Evolutionary conservation across 2,329 filamentous ascomycete genomes (phyloP), one percentile per base, ranked within the genome.

Genomic region (Lasiodiplodia sp.): DNA sequence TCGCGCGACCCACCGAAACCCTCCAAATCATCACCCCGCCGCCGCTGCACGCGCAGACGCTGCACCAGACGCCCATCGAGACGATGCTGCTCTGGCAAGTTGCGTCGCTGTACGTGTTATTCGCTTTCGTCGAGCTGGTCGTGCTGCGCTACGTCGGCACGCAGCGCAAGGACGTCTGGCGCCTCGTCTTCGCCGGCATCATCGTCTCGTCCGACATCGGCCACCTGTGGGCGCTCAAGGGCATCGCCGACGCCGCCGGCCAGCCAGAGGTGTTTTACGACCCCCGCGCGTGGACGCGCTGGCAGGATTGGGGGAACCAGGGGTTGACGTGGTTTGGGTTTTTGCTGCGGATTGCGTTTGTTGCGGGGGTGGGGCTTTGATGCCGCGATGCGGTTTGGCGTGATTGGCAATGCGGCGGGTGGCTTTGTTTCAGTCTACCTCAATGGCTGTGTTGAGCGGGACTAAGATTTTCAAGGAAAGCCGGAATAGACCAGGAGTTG

Each of bases 261-360:
- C 11, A 63, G 74, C 58, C 58, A 73, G 38, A 25, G 12, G 53
- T 18, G 4, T 67, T 25, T 25, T 67, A 40, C 34, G 60, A 56
- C 51, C 66, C 69, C 0, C 57, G 58, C 34, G 70, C 67, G 8
- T 76, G 74, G 72, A 72, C 52, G 38, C 25, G 71, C 64, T 69
- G 56, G 47, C 71, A 75, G 71, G 73, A 74, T 69, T 74, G 72
- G 79, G 70, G 78, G 72, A 71, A 81, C 78, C 16, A 81, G 73
- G 68, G 31, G 57, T 73, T 69, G 71, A 79, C 51, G 66, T 75
- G 25, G 21, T 68, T 65, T 69, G 77, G 69, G 69, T 75, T 53
- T 69, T 69, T 67, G 72, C 70, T 66, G 52, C 72, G 71, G 70
- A 49, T 72, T 69, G 70, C 69, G 2, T 77, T 76, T 56, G 44